A percentile compares a stretch with the other conserved stretches of the same genome.
phyloP scores from a whole-genome alignment of 306 rosid species.

The Citrullus colocynthis region DNA sequence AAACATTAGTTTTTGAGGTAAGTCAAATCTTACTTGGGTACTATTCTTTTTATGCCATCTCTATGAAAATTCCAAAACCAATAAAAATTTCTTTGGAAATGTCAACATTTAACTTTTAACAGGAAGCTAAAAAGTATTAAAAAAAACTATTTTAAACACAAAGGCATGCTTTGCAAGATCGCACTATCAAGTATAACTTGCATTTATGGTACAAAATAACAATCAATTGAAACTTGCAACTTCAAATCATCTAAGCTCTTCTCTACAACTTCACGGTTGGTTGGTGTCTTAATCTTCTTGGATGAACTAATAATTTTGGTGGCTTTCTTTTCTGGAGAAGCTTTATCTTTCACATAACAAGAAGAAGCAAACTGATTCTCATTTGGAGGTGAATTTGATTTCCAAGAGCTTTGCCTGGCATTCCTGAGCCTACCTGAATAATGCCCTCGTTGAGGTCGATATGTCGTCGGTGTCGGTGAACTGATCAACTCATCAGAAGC shows the following conservation, averaged over 20 bases:
- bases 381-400: constrained; percentile 32
- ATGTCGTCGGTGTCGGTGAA: constrained; percentile 9
- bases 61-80: too few relatives aligned
- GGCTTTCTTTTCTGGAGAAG: constrained; percentile 46
- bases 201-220: background rate
- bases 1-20: too few relatives aligned
- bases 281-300: constrained; percentile 38
- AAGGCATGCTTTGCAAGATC: background rate
- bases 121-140: too few relatives aligned
- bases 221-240: constrained; percentile 22
- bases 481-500: constrained; percentile 38
- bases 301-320: constrained; percentile 28
- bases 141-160: background rate
- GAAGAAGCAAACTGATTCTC: constrained; percentile 39
- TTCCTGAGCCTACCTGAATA: constrained; percentile 20
- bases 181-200: background rate
- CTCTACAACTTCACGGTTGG: constrained; percentile 35
- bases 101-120: too few relatives aligned
- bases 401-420: constrained; percentile 28
- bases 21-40: too few relatives aligned
- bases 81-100: too few relatives aligned
- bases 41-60: too few relatives aligned
- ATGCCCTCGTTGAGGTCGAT: constrained; percentile 24
- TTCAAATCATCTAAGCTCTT: constrained; percentile 33
- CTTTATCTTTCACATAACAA: constrained; percentile 18